Conservation (phyloP, 1,284 basidiomycete genomes). For the Moniliella sp. region DNA sequence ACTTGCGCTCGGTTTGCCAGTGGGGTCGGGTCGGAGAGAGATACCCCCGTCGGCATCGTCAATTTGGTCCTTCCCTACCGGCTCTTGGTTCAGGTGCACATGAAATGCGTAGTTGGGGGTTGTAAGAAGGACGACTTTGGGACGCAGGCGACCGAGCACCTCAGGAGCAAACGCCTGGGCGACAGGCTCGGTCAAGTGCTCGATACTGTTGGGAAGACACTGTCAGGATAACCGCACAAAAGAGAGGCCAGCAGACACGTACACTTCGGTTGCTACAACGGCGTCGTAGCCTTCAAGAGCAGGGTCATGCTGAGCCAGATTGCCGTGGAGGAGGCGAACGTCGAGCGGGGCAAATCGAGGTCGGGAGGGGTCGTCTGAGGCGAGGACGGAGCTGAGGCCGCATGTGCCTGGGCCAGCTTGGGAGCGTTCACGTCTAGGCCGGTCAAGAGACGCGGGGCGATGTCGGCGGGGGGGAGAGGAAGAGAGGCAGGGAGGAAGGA, state of each 20-base stretch:
- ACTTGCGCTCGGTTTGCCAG: slow-evolving; percentile 43
- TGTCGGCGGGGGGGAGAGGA: too few species aligned
- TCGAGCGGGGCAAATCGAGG: slow-evolving; percentile 5
- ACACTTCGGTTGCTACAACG: slow-evolving; percentile 69
- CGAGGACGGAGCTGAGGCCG: too few species aligned
- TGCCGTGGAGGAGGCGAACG: slow-evolving; percentile 41
- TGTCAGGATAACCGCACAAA: background rate
- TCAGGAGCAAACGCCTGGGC: slow-evolving; percentile 58
- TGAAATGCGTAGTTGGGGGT: slow-evolving; percentile 81
- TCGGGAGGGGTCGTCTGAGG: too few species aligned
- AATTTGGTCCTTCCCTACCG: slow-evolving; percentile 32
- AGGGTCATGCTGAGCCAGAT: slow-evolving; percentile 52
- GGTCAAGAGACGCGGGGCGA: too few species aligned
- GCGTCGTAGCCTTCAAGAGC: slow-evolving; percentile 55
- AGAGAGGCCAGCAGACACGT: slow-evolving; percentile 26
- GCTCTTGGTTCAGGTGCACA: slow-evolving; percentile 52
- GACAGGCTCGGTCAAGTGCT: slow-evolving; percentile 54
- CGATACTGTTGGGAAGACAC: slow-evolving; percentile 44
- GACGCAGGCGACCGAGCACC: slow-evolving; percentile 61
- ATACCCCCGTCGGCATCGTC: slow-evolving; percentile 50
- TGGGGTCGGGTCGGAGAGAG: too few species aligned
- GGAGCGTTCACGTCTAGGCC: too few species aligned
- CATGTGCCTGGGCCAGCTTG: too few species aligned
- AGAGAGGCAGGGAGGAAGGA: too few species aligned
- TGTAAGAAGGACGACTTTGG: slow-evolving; percentile 56